Base-by-base conservation (phyloP, 345 rosid genomes). In the Brassica cretica region DNA sequence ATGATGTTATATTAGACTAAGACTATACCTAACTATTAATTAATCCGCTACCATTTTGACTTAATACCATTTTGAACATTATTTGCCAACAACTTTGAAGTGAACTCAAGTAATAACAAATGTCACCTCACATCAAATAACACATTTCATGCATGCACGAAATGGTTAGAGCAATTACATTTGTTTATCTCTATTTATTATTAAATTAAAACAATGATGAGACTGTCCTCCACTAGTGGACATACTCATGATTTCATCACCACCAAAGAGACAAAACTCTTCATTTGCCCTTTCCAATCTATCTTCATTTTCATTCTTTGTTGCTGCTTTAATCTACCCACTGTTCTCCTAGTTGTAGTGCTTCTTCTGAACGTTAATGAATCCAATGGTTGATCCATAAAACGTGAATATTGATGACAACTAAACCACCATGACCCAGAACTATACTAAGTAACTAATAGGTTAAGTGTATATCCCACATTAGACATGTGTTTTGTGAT, bases 191-290 rank as follows among this genome's bases (percentile, higher is more conserved):
- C n/a, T 39, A 39, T 32, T 46, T 68, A 8, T 53, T 53, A 53
- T 16, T 16, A 15, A 53, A 15, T 15, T 30, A 10, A 14, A 12
- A 29, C n/a, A 64, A 21, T 18, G 18, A 46, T 71, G 76, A 66
- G 65, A 9, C 27, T 73, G 77, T 78, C 70, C 73, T 73, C 69
- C 82, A 60, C 77, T 73, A 66, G 61, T 66, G 62, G 77, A 72
- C 81, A 72, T 21, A 66, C 73, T 78, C 73, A 72, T 78, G 44
- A 51, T 72, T 61, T 60, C 73, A 78, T 27, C 73, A 30, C 73
- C 68, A 65, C 61, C 37, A 71, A 71, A 64, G 72, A 71, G 76
- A 71, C 68, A 72, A 18, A 56, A 29, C 67, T 39, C 15, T 66
- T 21, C 1, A 21, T 21, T 65, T 65, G 49, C 33, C 8, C 72